These are phyloP conservation scores for Neurospora pannonica DNA, from an alignment of 495 filamentous ascomycete genomes.

Conservation along the genomic window DNA sequence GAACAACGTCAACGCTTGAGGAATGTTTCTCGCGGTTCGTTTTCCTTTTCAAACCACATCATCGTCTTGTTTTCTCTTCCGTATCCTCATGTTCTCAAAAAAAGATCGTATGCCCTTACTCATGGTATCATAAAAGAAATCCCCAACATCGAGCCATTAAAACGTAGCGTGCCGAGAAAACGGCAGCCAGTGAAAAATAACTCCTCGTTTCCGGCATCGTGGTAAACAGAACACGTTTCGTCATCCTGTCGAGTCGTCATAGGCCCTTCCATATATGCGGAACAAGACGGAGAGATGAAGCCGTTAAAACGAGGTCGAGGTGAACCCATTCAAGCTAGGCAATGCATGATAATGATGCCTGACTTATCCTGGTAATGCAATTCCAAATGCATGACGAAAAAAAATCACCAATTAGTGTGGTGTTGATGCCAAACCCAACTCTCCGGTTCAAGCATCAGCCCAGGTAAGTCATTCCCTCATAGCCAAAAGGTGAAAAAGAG, in stretches of 20 bases:
- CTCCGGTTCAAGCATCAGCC: neutral
- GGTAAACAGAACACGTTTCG: neutral
- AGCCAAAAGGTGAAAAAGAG: conserved; percentile 45
- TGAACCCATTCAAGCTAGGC: neutral
- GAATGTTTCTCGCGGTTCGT: no score
- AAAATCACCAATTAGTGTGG: neutral
- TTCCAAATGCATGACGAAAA: neutral
- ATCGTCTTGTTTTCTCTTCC: neutral
- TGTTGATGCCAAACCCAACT: neutral
- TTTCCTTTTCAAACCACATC: no score
- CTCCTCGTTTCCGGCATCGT: neutral
- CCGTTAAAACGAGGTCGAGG: neutral
- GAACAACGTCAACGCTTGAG: no score
- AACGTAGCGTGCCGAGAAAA: neutral
- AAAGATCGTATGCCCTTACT: neutral
- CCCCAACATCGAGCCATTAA: neutral
- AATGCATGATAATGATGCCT: neutral
- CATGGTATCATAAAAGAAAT: neutral
- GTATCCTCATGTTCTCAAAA: neutral
- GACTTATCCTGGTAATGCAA: neutral
- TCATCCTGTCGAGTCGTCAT: neutral
- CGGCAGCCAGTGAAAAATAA: neutral
- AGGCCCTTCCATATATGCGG: neutral
- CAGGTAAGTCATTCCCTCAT: conserved; percentile 9
- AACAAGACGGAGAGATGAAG: neutral